Conservation (phyloP, 129 eudicot species). For the Flaveria brownii region DNA sequence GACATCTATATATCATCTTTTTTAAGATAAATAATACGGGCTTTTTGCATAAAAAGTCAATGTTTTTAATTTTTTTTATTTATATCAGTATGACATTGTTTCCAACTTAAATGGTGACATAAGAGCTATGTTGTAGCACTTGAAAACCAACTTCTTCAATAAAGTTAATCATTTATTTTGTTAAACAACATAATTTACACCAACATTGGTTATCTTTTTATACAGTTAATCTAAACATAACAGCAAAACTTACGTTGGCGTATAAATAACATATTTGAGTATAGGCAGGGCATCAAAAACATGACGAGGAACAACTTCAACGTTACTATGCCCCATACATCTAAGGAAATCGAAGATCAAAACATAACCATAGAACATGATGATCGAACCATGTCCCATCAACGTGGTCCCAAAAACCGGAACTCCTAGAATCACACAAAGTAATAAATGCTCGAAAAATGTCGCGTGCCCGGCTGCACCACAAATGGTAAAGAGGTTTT, state of each 20-base stretch:
- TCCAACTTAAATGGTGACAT: background rate
- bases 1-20: background rate
- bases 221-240: background rate
- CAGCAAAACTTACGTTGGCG: slow-evolving; percentile 56
- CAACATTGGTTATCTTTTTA: background rate
- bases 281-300: slow-evolving; percentile 45
- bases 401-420: slow-evolving; percentile 60
- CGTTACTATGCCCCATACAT: slow-evolving; percentile 75
- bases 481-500: slow-evolving; percentile 16
- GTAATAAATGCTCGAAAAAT: slow-evolving; percentile 69
- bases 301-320: slow-evolving; percentile 58
- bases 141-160: background rate
- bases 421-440: slow-evolving; percentile 60
- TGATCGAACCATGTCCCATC: slow-evolving; percentile 67
- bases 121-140: background rate
- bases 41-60: background rate
- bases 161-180: background rate
- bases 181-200: background rate
- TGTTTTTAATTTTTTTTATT: background rate
- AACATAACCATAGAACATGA: slow-evolving; percentile 55
- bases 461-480: slow-evolving; percentile 76
- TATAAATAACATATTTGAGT: slow-evolving; percentile 54
- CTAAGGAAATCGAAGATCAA: slow-evolving; percentile 71
- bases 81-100: background rate
- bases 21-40: background rate